Evolutionary conservation across 1,139 yeast genomes (phyloP), one percentile per base, ranked within the genome.

Genomic region (Suhomyces ambrosiae): DNA sequence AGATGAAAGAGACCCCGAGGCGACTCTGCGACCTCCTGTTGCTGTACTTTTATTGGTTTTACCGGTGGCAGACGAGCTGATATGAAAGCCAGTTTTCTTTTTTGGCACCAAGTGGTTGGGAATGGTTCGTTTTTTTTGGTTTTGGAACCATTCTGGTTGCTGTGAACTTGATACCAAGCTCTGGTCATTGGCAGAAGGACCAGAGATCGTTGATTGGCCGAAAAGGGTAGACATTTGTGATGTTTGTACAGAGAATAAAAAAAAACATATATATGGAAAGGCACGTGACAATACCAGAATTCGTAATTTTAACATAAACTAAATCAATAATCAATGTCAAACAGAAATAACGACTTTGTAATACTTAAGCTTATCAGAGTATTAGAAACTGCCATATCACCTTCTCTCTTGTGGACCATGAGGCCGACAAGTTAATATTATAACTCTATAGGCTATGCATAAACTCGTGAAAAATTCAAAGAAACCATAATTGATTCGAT

Each of bases 91-190:
- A 3, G 71, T 60, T 40, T 70, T 69, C 46, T 68, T 61, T 46
- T 66, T 68, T 7, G 76, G 71, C 5, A 67, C 71, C 37, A 72
- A 59, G 45, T 72, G 78, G 42, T 71, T 81, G 13, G 88, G 87
- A 31, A 80, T 76, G 1, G 76, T 68, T 46, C 87, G 66, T 46
- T 75, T 77, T 44, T 74, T 75, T 13, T 79, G 72, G 44, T 75
- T 74, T 35, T 72, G 75, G 46, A 73, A 70, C 85, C 85, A 80
- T 21, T 61, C 51, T 1, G 80, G 79, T 33, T 57, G 46, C 27
- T 40, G 46, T n/a, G n/a, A n/a, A 9, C 9, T 21, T 18, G 33
- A 13, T 12, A 9, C 29, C 27, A 5, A 34, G 12, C 24, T 30
- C 33, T 40, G 40, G 23, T 30, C 40, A 12, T 27, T 33, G 22